Base-by-base conservation (phyloP, 148 eudicot species). In the Persicaria maculosa region DNA sequence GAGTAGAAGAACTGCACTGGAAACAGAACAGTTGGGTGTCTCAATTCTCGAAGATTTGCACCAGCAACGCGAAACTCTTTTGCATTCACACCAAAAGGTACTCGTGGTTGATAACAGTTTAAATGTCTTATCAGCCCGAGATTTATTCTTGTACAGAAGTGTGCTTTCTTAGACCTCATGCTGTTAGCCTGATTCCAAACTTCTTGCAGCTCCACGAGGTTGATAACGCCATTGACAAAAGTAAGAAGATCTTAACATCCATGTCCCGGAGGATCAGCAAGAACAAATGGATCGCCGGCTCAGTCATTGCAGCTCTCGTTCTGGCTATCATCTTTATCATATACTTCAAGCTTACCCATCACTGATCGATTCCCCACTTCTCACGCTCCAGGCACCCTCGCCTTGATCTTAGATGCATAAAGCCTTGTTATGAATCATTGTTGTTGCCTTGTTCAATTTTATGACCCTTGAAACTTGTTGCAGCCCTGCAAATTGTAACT, bases 241-340 rank as follows among this genome's bases (percentile, higher is more conserved):
- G 97, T 75, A 94, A 94, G 76, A 94, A 88, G 84, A 83, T 94
- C 43, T 81, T 94, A 79, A 90, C 88, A n/a, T 71, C 93, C 68
- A 91, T 94, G 97, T 85, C 93, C 0, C 84, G 90, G 77, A 90
- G 97, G 83, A 87, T 94, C 55, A 91, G 86, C 87, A 89, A 91
- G 83, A 94, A 91, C 84, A 94, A 94, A 83, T 87, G 91, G 97
- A 85, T 91, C 9, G 78, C 88, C 15, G 97, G 96, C 47, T 87
- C 93, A 46, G 47, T 94, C 19, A 94, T 91, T 75, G 90, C 83
- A 43, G 97, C 79, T 74, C 96, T 94, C 44, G 82, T 90, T 74
- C 70, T 94, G 62, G 97, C 93, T 4, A 86, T 94, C 72, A 77
- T 94, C 75, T 44, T 94, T 45, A 88, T 94, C 75, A 74, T 94